A percentile compares a stretch with the other conserved stretches of the same genome.
Evolutionary conservation across 1,139 yeast genomes (phyloP).

Genomic region (Magnusiomyces clavatus): DNA sequence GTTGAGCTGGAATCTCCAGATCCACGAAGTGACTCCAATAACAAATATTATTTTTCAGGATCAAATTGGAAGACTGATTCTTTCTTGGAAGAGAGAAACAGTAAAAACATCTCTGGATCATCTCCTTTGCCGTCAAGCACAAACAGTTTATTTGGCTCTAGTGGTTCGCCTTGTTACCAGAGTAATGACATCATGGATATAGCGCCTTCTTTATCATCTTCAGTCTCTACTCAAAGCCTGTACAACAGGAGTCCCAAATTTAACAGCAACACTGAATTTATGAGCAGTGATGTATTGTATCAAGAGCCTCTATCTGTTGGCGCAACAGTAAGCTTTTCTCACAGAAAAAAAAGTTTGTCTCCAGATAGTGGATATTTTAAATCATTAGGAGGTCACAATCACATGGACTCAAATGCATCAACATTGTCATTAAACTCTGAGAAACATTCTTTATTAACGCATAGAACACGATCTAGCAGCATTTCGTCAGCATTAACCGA

Average conservation of each 20-base stretch:
- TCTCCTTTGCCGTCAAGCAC: neutral
- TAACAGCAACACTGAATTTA: neutral
- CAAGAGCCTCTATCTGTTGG: neutral
- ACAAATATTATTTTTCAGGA: neutral
- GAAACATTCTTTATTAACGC: neutral
- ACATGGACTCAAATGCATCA: constrained; percentile 3
- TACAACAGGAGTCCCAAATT: neutral
- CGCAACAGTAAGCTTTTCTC: neutral
- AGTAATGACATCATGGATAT: neutral
- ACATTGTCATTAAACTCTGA: neutral
- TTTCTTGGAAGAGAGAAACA: neutral
- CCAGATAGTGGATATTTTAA: neutral
- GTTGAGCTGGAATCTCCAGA: neutral
- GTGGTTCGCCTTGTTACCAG: neutral
- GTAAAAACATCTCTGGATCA: neutral
- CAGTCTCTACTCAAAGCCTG: neutral
- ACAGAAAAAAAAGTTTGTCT: neutral
- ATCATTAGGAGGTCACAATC: neutral
- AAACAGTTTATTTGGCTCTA: neutral
- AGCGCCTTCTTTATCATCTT: neutral
- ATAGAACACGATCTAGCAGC: constrained; percentile 1
- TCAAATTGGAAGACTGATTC: neutral
- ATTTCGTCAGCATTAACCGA: neutral
- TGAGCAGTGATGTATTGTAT: neutral
- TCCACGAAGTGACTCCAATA: neutral